Evolutionary conservation across 305 asterid species (phyloP).

Genomic region (Ruellia speciosa): DNA sequence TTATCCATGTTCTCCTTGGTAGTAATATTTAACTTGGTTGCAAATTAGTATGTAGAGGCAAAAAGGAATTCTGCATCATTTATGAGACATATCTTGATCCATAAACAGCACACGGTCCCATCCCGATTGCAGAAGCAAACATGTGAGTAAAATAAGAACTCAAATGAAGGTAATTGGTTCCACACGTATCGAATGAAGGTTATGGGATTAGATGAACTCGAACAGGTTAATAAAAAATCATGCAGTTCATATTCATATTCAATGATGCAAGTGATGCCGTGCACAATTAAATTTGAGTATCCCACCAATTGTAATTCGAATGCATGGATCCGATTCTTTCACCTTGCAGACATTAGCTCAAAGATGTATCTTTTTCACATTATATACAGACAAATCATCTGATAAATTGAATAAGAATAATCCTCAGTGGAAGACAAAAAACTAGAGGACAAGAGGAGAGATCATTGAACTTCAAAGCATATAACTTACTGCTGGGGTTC

Average conservation of each 20-base stretch:
- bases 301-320: too few relatives aligned
- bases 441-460: too few relatives aligned
- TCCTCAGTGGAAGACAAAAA: neutral
- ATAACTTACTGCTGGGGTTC: slow-evolving; percentile 66
- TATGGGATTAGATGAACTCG: neutral
- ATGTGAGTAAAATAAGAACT: neutral
- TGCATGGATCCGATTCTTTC: too few relatives aligned
- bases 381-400: neutral
- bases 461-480: slow-evolving; percentile 10
- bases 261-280: too few relatives aligned
- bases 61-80: neutral
- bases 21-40: too few relatives aligned
- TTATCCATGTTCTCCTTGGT: neutral
- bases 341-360: too few relatives aligned
- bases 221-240: neutral
- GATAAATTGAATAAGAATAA: neutral
- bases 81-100: neutral
- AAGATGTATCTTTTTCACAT: neutral
- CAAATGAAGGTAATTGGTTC: neutral
- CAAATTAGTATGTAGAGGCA: neutral
- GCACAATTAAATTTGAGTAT: too few relatives aligned
- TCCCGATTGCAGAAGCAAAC: neutral
- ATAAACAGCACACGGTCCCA: neutral
- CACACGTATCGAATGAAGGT: too few relatives aligned
- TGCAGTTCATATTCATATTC: neutral